Base-by-base conservation (phyloP, 1,284 basidiomycete genomes). In the Pholiota adiposa region DNA sequence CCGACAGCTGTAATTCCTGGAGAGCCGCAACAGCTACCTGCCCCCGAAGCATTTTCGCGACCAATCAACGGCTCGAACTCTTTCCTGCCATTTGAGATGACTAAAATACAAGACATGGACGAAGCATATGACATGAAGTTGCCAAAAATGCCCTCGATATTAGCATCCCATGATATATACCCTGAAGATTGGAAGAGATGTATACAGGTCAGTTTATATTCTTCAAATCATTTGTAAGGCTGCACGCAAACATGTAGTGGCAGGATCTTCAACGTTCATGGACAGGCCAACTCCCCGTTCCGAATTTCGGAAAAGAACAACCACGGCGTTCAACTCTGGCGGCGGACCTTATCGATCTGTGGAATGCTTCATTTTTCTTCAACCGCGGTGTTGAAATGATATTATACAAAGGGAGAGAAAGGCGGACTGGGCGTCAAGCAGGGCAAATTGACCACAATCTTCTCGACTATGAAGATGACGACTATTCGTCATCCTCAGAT, bases 101-200 rank as follows among this genome's bases (percentile, higher is more conserved):
- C 86, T 75, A 90, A 88, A 72, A 78, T 92, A 53, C 82, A 86
- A 65, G 85, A 90, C 51, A 85, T 93, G 87, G 87, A 92, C 38
- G 84, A 85, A 31, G 83, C 93, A 66, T 79, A 84, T 50, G 81
- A 86, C 23, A 38, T 59, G 49, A 78, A 79, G 16, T 77, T 86
- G 33, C 88, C 90, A 12, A 81, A 83, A 65, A 88, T 92, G 84
- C 90, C 91, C 8, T 65, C 80, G 8, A 84, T 89, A 11, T 81
- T 93, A 25, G 78, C 84, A 31, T 81, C 88, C n/a, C 91, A 93
- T 69, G 91, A 93, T 69, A 85, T 92, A 18, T 85, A 85, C 64
- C 80, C 83, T 58, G 85, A 88, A 58, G 91, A 93, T 68, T 93
- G 91, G 91, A 83, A 82, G 63, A 79, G 90, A 54, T 82, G 90